phyloP scores from a whole-genome alignment of 176 grass and related monocot species.

The Rhynchospora tenuis region DNA sequence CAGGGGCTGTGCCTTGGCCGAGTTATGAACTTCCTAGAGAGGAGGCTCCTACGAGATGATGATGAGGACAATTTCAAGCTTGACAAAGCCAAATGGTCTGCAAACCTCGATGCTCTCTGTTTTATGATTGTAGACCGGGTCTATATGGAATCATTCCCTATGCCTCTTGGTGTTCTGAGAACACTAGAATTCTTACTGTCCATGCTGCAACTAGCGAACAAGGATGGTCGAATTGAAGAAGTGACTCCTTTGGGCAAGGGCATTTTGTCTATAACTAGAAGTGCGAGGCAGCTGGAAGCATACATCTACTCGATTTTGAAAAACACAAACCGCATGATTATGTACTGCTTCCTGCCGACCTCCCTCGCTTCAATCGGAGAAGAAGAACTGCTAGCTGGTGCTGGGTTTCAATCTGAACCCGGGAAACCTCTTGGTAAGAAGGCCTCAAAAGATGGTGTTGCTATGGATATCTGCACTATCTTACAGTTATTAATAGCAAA shows the following conservation, averaged over 20 bases:
- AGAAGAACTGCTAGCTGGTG: conserved; percentile 71
- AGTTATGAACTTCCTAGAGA: conserved; percentile 99
- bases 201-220: conserved; percentile 94
- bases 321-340: conserved; percentile 95
- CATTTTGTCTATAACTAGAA: conserved; percentile 92
- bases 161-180: conserved; percentile 72
- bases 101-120: conserved; percentile 90
- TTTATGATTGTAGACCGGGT: conserved; percentile 94
- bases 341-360: conserved; percentile 95
- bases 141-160: conserved; percentile 93
- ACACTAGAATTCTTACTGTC: conserved; percentile 91
- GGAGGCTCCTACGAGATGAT: conserved; percentile 84
- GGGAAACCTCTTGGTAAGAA: conserved; percentile 44
- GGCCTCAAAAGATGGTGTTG: conserved; percentile 49
- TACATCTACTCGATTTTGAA: conserved; percentile 97
- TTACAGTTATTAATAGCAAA: conserved; percentile 90
- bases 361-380: conserved; percentile 86
- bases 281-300: conserved; percentile 73
- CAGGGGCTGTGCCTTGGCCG: conserved; percentile 95
- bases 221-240: conserved; percentile 96
- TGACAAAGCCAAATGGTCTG: conserved; percentile 88
- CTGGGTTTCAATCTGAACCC: conserved; percentile 65
- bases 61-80: conserved; percentile 84
- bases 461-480: conserved; percentile 83
- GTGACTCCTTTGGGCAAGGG: conserved; percentile 78